Percentiles rank a stretch among this genome's conserved stretches.
Conservation (phyloP, 108 stramenopile genomes). For the Nitzschia sp. region DNA sequence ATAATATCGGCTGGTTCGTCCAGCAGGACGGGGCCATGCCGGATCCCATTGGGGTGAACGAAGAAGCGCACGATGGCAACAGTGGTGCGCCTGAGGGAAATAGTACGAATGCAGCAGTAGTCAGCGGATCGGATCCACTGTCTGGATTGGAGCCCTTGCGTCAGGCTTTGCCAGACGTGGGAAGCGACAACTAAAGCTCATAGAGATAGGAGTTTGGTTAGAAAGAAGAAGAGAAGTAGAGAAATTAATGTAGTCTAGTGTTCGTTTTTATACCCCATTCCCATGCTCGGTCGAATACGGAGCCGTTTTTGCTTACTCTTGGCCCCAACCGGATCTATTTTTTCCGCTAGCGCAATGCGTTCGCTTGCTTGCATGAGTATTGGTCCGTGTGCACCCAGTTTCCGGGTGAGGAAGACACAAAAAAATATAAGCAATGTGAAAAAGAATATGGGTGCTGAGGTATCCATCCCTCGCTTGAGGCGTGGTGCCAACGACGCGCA, state of each 20-base stretch:
- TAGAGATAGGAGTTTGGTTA: neutral
- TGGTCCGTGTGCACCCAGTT: too few species aligned
- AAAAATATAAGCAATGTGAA: too few species aligned
- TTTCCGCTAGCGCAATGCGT: too few species aligned
- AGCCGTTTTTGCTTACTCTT: too few species aligned
- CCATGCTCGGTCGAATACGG: too few species aligned
- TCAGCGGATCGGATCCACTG: constrained; percentile 20
- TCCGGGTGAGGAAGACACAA: too few species aligned
- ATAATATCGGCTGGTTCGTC: constrained; percentile 12
- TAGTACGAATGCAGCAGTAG: constrained; percentile 6
- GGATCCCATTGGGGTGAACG: too few species aligned
- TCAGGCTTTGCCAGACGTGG: constrained; percentile 35
- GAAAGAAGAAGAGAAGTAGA: neutral
- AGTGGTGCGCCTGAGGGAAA: too few species aligned
- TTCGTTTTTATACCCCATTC: neutral
- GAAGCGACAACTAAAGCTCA: neutral
- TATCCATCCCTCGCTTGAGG: neutral
- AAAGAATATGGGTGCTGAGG: too few species aligned
- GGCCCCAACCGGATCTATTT: too few species aligned
- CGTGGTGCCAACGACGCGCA: neutral
- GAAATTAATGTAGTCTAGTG: neutral
- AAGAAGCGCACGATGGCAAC: too few species aligned
- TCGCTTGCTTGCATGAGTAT: too few species aligned
- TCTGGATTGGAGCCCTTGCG: constrained; percentile 38
- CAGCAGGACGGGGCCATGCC: neutral